A percentile compares a stretch with the other conserved stretches of the same genome.
phyloP scores from a whole-genome alignment of 192 early-diverging fungal species.

The Gaertneriomyces sp. region DNA sequence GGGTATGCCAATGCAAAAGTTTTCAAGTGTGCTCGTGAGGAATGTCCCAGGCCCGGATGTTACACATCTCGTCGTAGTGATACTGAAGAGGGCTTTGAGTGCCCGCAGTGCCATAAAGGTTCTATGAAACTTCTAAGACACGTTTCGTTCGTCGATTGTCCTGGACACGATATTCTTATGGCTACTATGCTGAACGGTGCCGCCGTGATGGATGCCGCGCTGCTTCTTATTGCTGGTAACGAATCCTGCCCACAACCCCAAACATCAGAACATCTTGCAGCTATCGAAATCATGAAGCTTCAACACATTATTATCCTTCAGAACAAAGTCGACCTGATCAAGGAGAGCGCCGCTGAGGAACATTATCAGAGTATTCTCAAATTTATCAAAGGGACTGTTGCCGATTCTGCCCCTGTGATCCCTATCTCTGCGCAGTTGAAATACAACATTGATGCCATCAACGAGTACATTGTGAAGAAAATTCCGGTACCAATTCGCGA shows the following conservation, averaged over 20 bases:
- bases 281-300: constrained; percentile 98
- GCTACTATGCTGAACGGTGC: constrained; percentile 96
- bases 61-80: constrained; percentile 82
- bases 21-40: constrained; percentile 92
- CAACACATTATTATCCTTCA: constrained; percentile 95
- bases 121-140: constrained; percentile 51
- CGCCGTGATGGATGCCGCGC: constrained; percentile 98
- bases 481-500: constrained; percentile 92
- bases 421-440: constrained; percentile 98
- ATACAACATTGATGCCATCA: constrained; percentile 97
- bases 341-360: constrained; percentile 83
- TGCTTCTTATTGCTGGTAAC: constrained; percentile 96
- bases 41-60: constrained; percentile 93
- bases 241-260: constrained; percentile 99
- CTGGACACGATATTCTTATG: constrained; percentile 99
- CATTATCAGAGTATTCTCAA: constrained; percentile 87
- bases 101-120: too few relatives aligned
- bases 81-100: constrained; percentile 73
- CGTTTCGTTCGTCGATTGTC: constrained; percentile 98
- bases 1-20: constrained; percentile 99
- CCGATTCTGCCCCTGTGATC: constrained; percentile 91
- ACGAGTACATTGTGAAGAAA: constrained; percentile 95
- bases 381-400: constrained; percentile 93
- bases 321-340: constrained; percentile 98
- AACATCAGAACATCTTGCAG: constrained; percentile 97